A percentile compares a stretch with the other conserved stretches of the same genome.
These are phyloP conservation scores for Phialocephala subalpina DNA, from an alignment of 2,329 filamentous ascomycete species.

Conservation along the genomic window DNA sequence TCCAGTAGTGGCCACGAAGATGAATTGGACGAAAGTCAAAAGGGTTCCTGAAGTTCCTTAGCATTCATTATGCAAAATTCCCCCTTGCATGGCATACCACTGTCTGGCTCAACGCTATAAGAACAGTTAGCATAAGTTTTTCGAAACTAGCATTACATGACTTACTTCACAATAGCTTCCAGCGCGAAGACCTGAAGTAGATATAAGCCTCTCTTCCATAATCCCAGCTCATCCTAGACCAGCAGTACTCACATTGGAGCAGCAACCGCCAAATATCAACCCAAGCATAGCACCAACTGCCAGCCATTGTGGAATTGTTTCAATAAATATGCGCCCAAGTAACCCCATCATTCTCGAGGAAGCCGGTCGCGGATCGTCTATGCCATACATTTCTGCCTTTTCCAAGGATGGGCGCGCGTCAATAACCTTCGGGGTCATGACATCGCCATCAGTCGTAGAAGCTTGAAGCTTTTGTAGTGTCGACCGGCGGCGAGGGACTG, in stretches of 20 bases:
- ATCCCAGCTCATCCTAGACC: constrained; percentile 10
- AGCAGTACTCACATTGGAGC: constrained; percentile 77
- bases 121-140: constrained; percentile 33
- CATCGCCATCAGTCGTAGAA: constrained; percentile 49
- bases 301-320: constrained; percentile 69
- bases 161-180: constrained; percentile 93
- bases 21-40: constrained; percentile 88
- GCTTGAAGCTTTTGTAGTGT: constrained; percentile 53
- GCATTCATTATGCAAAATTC: constrained; percentile 16
- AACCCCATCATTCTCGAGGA: constrained; percentile 59
- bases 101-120: constrained; percentile 79
- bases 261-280: constrained; percentile 95
- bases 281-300: constrained; percentile 73
- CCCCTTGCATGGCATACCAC: constrained; percentile 62
- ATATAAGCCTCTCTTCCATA: constrained; percentile 38
- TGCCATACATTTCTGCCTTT: constrained; percentile 63
- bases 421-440: constrained; percentile 57
- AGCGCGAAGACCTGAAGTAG: constrained; percentile 84
- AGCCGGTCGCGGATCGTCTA: constrained; percentile 59
- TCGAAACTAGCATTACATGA: constrained; percentile 30
- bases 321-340: constrained; percentile 61
- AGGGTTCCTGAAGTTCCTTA: constrained; percentile 69
- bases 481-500: constrained; percentile 53
- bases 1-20: constrained; percentile 81
- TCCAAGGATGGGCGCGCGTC: constrained; percentile 61